phyloP scores from a whole-genome alignment of 306 rosid genomes.

The Canavalia ensiformis region DNA sequence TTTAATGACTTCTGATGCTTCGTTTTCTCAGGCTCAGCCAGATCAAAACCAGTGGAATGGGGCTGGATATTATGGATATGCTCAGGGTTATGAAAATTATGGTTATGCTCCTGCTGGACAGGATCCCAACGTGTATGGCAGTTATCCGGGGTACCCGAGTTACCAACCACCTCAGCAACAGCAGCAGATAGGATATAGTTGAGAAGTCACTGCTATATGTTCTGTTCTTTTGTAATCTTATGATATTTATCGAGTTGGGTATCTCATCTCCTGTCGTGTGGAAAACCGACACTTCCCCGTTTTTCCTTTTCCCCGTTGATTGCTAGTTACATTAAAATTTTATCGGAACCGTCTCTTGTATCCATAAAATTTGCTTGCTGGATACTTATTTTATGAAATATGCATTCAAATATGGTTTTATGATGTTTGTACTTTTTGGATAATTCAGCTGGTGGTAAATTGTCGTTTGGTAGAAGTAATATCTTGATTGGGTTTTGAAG shows the following conservation, averaged over 20 bases:
- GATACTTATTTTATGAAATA: constrained; percentile 32
- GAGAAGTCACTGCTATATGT: constrained; percentile 29
- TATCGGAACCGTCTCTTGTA: constrained; percentile 39
- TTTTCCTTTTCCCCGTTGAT: background rate
- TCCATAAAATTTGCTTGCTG: constrained; percentile 39
- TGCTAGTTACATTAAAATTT: constrained; percentile 40
- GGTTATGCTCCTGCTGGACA: constrained; percentile 84
- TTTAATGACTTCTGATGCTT: constrained; percentile 6
- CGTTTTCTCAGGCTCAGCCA: constrained; percentile 62
- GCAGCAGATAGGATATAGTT: constrained; percentile 83
- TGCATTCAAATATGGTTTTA: background rate
- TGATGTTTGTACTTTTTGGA: background rate
- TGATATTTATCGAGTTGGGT: constrained; percentile 34
- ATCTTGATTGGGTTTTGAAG: background rate
- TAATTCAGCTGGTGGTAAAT: background rate
- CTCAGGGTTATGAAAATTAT: constrained; percentile 80
- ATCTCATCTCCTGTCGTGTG: constrained; percentile 1
- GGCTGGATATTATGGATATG: constrained; percentile 80
- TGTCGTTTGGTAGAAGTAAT: background rate
- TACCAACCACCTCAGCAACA: constrained; percentile 89
- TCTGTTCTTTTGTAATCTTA: constrained; percentile 42
- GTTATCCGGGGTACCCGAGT: constrained; percentile 77
- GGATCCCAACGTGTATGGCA: constrained; percentile 85
- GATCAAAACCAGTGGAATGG: constrained; percentile 73
- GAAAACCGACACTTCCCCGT: constrained; percentile 1